Conservation (phyloP, 352 stramenopile genomes). For the Hyaloperonospora brassicae region DNA sequence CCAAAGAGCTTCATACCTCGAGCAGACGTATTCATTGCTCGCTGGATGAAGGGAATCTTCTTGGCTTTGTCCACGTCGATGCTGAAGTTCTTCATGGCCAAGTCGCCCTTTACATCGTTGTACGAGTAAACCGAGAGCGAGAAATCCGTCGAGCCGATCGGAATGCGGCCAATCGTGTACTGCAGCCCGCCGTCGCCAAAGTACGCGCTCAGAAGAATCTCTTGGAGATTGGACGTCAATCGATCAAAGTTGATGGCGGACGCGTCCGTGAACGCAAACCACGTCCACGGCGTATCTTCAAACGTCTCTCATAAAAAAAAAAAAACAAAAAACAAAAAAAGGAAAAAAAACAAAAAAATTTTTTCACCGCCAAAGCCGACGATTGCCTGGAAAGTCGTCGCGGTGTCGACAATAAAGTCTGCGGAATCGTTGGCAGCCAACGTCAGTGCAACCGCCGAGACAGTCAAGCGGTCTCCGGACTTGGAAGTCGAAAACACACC, state of each 20-base stretch:
- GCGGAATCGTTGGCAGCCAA: constrained; percentile 6
- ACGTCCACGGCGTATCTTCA: no score
- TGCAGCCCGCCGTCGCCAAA: constrained; percentile 76
- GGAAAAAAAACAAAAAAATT: no score
- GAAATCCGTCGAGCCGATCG: constrained; percentile 84
- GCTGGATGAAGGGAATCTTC: constrained; percentile 69
- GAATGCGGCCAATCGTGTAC: constrained; percentile 79
- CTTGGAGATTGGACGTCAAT: constrained; percentile 62
- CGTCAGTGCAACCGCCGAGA: constrained; percentile 26
- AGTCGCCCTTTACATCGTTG: constrained; percentile 63
- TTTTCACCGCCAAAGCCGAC: constrained; percentile 86
- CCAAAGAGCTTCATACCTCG: constrained; percentile 59
- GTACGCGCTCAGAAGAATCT: constrained; percentile 81
- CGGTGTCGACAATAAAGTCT: constrained; percentile 37
- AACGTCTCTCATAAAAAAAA: no score
- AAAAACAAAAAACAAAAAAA: no score
- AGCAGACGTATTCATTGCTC: constrained; percentile 32
- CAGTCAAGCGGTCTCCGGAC: constrained; percentile 39
- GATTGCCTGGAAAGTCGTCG: constrained; percentile 60
- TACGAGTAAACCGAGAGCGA: constrained; percentile 81
- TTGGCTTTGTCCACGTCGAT: constrained; percentile 59
- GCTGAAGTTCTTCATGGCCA: constrained; percentile 75
- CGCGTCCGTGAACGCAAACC: constrained; percentile 90
- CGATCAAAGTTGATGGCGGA: constrained; percentile 82
- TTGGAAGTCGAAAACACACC: constrained; percentile 48